These are phyloP conservation scores for Pythium myriotylum DNA, from an alignment of 352 stramenopile species.

Conservation along the genomic window DNA sequence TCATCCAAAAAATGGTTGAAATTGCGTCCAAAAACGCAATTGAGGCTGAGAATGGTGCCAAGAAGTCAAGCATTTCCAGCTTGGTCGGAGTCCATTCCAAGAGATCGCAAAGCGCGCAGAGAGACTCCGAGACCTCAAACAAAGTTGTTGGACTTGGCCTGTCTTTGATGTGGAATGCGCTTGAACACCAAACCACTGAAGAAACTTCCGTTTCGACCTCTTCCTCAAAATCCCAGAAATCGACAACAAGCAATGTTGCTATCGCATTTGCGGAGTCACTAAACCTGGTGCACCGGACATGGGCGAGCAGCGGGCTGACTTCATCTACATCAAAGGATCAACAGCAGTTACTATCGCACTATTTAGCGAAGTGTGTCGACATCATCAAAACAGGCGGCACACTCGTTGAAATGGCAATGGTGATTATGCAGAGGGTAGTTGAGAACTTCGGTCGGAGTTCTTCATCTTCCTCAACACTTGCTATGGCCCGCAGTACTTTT, in stretches of 20 bases:
- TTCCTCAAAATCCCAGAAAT: background rate
- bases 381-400: conserved; percentile 60
- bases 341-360: conserved; percentile 69
- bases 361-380: conserved; percentile 70
- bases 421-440: conserved; percentile 69
- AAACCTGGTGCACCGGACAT: conserved; percentile 71
- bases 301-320: conserved; percentile 44
- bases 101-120: conserved; percentile 49
- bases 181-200: conserved; percentile 32
- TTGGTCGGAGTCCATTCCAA: conserved; percentile 59
- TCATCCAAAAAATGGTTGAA: conserved; percentile 76
- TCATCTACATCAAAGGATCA: conserved; percentile 68
- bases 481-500: conserved; percentile 31
- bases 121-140: conserved; percentile 70
- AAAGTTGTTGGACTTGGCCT: conserved; percentile 77
- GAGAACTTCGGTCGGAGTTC: conserved; percentile 45
- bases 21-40: conserved; percentile 75
- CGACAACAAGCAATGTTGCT: conserved; percentile 44
- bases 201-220: background rate
- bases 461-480: conserved; percentile 40
- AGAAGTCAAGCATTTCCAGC: conserved; percentile 67
- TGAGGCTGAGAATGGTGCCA: conserved; percentile 68
- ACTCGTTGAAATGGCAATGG: conserved; percentile 73
- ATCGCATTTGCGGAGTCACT: conserved; percentile 67
- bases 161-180: conserved; percentile 80